These are phyloP conservation scores for Amoebophrya sp. DNA, from an alignment of 169 alveolate genomes.

Conservation along the genomic window DNA sequence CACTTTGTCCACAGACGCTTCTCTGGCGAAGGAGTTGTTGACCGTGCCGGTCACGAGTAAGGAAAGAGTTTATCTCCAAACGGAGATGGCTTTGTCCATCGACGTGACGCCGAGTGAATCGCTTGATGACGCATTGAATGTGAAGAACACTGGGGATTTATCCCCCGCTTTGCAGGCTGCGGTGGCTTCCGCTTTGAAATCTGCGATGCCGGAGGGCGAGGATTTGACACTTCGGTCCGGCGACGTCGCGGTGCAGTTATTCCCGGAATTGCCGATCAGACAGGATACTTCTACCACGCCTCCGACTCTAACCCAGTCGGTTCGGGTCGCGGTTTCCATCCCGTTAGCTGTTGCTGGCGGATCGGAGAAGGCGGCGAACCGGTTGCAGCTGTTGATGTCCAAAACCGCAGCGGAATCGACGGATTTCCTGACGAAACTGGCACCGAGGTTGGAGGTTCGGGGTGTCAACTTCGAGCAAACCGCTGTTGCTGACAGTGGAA, in stretches of 20 bases:
- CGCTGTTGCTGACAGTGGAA: no score
- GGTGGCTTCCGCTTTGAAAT: background rate
- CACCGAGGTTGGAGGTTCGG: background rate
- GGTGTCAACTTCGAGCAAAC: background rate
- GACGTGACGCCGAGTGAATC: background rate
- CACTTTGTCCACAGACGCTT: no score
- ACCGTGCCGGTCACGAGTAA: background rate
- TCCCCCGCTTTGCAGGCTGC: background rate
- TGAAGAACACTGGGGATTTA: background rate
- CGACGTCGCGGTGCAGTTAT: background rate
- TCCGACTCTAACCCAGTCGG: no score
- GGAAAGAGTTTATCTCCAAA: background rate
- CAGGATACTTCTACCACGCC: no score
- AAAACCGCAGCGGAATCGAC: background rate
- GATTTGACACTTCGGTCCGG: background rate
- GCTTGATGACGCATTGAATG: background rate
- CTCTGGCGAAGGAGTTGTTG: no score
- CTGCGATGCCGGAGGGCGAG: background rate
- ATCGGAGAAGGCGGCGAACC: background rate
- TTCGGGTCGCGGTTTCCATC: background rate
- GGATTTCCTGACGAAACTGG: background rate
- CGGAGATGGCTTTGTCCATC: background rate
- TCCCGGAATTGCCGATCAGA: no score
- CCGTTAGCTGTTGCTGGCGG: background rate
- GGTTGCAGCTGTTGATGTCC: background rate